A percentile compares a stretch with the other conserved stretches of the same genome.
These are phyloP conservation scores for Clitoria ternatea DNA, from an alignment of 306 rosid species.

Conservation along the genomic window DNA sequence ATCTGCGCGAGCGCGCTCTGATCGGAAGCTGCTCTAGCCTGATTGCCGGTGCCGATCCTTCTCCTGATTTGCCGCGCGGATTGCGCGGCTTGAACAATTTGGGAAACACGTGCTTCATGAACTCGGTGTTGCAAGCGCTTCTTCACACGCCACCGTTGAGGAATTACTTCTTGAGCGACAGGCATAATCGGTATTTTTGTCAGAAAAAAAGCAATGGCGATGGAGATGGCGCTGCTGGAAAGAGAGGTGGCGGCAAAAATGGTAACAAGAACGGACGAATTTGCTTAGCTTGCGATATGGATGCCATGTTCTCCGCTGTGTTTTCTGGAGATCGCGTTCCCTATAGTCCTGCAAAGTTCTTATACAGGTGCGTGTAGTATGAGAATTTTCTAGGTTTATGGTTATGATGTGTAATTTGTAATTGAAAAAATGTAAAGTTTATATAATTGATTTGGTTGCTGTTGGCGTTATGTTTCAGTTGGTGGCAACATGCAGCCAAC, in stretches of 20 bases:
- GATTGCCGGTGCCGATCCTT: conserved; percentile 23
- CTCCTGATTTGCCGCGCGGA: conserved; percentile 58
- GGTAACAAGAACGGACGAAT: conserved; percentile 38
- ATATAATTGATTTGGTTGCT: not conserved
- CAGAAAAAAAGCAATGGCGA: conserved; percentile 50
- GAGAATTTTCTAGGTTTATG: not conserved
- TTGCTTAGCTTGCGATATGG: conserved; percentile 88
- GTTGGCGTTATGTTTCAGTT: conserved; percentile 44
- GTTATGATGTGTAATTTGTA: not conserved
- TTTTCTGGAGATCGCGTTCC: conserved; percentile 81
- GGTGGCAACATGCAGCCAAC: conserved; percentile 99
- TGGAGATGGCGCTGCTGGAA: conserved; percentile 16
- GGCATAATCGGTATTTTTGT: conserved; percentile 75
- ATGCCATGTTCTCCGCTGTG: conserved; percentile 70
- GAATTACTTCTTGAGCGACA: conserved; percentile 83
- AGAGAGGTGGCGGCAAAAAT: conserved; percentile 27
- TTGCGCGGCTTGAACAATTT: conserved; percentile 86
- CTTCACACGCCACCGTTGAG: conserved; percentile 90
- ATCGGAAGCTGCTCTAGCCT: conserved; percentile 51
- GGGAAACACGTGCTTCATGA: conserved; percentile 94
- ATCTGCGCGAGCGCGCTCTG: conserved; percentile 52
- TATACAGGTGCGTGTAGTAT: conserved; percentile 59
- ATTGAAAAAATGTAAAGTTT: not conserved
- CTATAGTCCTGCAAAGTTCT: conserved; percentile 88
- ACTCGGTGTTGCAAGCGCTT: conserved; percentile 89